A percentile compares a stretch with the other conserved stretches of the same genome.
Conservation (phyloP, 73 alveolate species). For the Tetrahymena malaccensis region DNA sequence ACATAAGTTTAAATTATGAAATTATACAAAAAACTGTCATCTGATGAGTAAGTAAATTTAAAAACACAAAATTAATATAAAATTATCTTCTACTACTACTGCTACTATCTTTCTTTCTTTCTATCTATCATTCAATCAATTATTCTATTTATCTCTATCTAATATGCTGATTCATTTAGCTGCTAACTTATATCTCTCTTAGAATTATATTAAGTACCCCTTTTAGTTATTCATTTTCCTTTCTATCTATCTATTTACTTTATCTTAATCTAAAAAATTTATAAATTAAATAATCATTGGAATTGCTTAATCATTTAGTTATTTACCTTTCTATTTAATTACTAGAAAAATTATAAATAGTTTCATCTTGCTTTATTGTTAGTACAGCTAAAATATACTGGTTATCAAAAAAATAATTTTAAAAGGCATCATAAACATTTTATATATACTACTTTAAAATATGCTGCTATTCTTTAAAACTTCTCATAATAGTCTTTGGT, state of each 20-base stretch:
- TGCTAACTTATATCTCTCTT: not conserved
- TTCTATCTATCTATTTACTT: not conserved
- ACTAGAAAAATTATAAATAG: too few relatives aligned
- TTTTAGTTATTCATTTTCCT: not conserved
- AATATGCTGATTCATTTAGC: not conserved
- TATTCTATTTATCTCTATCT: not conserved
- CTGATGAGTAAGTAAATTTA: not conserved
- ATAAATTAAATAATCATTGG: too few relatives aligned
- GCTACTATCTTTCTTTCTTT: not conserved
- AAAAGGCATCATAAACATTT: too few relatives aligned
- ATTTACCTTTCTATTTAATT: too few relatives aligned
- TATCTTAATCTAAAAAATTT: not conserved
- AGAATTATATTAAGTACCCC: not conserved
- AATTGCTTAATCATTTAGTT: not conserved
- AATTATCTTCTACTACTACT: not conserved
- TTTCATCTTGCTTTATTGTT: too few relatives aligned
- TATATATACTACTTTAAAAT: too few relatives aligned
- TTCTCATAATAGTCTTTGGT: too few relatives aligned
- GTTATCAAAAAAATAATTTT: too few relatives aligned
- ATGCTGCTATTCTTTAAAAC: too few relatives aligned
- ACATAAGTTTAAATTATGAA: not conserved
- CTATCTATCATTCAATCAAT: too few relatives aligned
- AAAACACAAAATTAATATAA: not conserved
- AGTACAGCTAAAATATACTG: too few relatives aligned
- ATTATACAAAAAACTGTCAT: not conserved